Evolutionary conservation across 2,329 filamentous ascomycete genomes (phyloP), one percentile per base, ranked within the genome.

Genomic region (Neonectria ditissima): DNA sequence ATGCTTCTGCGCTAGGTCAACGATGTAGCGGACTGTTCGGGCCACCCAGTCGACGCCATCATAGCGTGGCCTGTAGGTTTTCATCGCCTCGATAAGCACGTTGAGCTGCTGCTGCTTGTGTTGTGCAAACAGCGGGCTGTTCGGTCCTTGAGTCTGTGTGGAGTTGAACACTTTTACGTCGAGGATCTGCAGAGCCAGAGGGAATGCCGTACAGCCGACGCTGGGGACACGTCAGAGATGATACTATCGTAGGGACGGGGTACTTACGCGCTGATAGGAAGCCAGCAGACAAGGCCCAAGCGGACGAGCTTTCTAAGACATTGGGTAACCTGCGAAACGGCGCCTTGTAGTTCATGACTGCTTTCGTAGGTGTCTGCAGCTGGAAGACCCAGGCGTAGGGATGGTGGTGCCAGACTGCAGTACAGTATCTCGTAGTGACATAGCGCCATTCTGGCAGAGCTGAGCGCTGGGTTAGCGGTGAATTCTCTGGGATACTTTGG

Each of bases 11-110:
- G 71, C 71, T 0, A 73, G 58, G 0, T 69, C 67, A 6, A 71
- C 71, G 0, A 73, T 72, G 7, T 69, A 69, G 1, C 69, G 62
- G 4, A 71, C 67, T 0, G 71, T 65, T 0, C 65, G 63, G 34
- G 69, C 67, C 2, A 73, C 71, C 71, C 71, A 73, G 9, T 73
- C 71, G 0, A 70, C 68, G 13, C 69, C 71, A 26, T 73, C 73
- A 14, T 73, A 73, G 1, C 69, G 63, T 14, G 63, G 66, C 0
- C 65, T 55, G 0, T 73, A 73, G 6, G 69, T 69, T n/a, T 68
- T 72, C 71, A 73, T 73, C 0, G 71, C 68, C 1, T 71, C 68
- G 0, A 72, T 43, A 0, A 73, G 50, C 2, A 73, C 63, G 0
- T 73, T 63, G 0, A 73, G 65, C n/a, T 72, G 71, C 10, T 66